phyloP scores from a whole-genome alignment of 345 rosid species.

The Populus nigra region DNA sequence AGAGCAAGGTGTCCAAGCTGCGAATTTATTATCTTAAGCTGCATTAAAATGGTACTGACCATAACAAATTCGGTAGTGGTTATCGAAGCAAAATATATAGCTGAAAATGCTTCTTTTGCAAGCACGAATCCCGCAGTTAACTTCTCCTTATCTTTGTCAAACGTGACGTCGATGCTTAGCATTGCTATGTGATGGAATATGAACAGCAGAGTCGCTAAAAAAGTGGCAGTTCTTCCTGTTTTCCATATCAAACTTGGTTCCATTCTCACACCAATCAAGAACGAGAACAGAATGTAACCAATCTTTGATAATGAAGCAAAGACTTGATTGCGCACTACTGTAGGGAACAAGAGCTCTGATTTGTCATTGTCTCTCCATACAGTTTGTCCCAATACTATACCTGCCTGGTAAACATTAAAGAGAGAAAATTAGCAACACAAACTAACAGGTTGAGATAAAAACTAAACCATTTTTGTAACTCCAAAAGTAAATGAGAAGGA shows the following conservation, averaged over 20 bases:
- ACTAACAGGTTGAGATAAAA: neutral
- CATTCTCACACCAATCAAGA: slow-evolving; percentile 35
- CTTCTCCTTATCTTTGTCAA: neutral
- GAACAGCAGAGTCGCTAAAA: slow-evolving; percentile 1
- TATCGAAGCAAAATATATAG: neutral
- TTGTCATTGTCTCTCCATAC: slow-evolving; percentile 9
- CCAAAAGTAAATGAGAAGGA: neutral
- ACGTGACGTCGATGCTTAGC: neutral
- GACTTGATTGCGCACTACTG: neutral
- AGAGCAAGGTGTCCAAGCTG: slow-evolving; percentile 37
- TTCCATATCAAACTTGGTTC: slow-evolving; percentile 16
- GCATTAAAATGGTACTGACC: slow-evolving; percentile 29
- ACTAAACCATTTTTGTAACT: neutral
- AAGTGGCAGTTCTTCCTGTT: slow-evolving; percentile 15
- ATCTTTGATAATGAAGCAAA: slow-evolving; percentile 18
- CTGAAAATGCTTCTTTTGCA: too few relatives aligned
- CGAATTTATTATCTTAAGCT: slow-evolving; percentile 36
- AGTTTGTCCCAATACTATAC: slow-evolving; percentile 30
- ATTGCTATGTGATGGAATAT: neutral
- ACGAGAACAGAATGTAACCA: slow-evolving; percentile 30
- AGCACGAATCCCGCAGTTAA: too few relatives aligned
- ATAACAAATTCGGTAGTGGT: slow-evolving; percentile 19
- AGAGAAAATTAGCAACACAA: too few relatives aligned
- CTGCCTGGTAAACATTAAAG: slow-evolving; percentile 22
- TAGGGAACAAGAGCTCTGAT: slow-evolving; percentile 20